Evolutionary conservation across 345 rosid genomes (phyloP), one percentile per base, ranked within the genome.

Genomic region (Citrus medica): DNA sequence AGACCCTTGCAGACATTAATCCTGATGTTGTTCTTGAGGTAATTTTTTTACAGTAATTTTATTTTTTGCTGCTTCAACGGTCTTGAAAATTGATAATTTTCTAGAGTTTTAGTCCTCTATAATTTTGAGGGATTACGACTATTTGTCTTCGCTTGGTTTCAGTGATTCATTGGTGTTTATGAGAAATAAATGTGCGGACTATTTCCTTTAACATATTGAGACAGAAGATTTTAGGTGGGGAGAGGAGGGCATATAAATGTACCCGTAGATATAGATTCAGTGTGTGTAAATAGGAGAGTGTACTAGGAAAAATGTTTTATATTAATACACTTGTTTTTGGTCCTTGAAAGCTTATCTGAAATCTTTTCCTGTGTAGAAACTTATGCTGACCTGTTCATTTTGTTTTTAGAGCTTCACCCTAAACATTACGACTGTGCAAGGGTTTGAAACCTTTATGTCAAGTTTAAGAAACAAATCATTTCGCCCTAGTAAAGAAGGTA

Each of bases 1-100:
- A 95, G 83, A 95, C 99, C 71, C 99, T 95, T 68, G 81, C 92
- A 40, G 99, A 92, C 73, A 93, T 95, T 79, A 95, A 93, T 78
- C 99, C 97, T 35, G 99, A 95, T 75, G 97, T 95, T 76, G 90
- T 91, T 48, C 96, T 95, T 63, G 97, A 95, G 87, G 99, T 84
- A 69, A 53, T 82, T 79, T 59, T 51, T 79, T 75, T 19, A 10
- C 33, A 19, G 82, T 69, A 76, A 79, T 67, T 60, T 28, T 21
- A 9, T 42, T 6, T 73, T 30, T 3, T 40, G 59, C 67, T 13
- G 64, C 17, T 72, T 71, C 59, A 71, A 8, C 13, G 4, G 55
- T 37, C 7, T 1, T 4, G 28, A 13, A 61, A 56, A 22, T 42
- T 25, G 62, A 58, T 22, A 16, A 27, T 67, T 33, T 33, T 32